Percentiles rank a stretch among this genome's conserved stretches.
Evolutionary conservation across 495 filamentous ascomycete genomes (phyloP).

Genomic region (Aspergillus baeticus): DNA sequence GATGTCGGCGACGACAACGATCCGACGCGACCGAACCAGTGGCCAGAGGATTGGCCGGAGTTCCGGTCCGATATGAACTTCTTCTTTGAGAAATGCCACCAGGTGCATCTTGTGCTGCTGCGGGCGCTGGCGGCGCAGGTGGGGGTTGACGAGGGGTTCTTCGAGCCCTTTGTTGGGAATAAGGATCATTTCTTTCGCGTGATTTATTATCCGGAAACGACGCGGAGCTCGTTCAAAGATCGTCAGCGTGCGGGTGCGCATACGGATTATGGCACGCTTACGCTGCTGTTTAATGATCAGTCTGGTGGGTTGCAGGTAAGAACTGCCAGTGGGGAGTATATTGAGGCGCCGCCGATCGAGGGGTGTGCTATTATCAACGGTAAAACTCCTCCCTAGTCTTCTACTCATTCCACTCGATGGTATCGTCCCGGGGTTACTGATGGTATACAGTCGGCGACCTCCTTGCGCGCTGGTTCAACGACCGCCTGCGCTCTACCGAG

Average conservation of each 20-base stretch:
- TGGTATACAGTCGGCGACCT: conserved; percentile 14
- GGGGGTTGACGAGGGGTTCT: conserved; percentile 1
- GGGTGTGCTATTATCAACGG: conserved; percentile 14
- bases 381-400: background rate
- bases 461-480: conserved; percentile 15
- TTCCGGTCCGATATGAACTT: conserved; percentile 7
- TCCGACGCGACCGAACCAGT: conserved; percentile 11
- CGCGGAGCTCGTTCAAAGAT: background rate
- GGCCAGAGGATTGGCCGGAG: conserved; percentile 1
- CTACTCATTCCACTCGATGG: too few species aligned
- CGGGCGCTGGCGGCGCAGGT: conserved; percentile 8
- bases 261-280: conserved; percentile 12
- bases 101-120: conserved; percentile 5
- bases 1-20: conserved; percentile 11
- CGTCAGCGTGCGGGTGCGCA: conserved; percentile 5
- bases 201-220: conserved; percentile 9
- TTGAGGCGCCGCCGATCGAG: conserved; percentile 10
- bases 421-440: too few species aligned
- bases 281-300: conserved; percentile 10
- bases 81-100: conserved; percentile 15
- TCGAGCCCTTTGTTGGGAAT: background rate
- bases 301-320: conserved; percentile 9
- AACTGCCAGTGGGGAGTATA: conserved; percentile 1
- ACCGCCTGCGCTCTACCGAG: conserved; percentile 6
- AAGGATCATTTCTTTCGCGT: conserved; percentile 12